A percentile compares a stretch with the other conserved stretches of the same genome.
These are phyloP conservation scores for Balakata baccata DNA, from an alignment of 345 rosid genomes.

Conservation along the genomic window DNA sequence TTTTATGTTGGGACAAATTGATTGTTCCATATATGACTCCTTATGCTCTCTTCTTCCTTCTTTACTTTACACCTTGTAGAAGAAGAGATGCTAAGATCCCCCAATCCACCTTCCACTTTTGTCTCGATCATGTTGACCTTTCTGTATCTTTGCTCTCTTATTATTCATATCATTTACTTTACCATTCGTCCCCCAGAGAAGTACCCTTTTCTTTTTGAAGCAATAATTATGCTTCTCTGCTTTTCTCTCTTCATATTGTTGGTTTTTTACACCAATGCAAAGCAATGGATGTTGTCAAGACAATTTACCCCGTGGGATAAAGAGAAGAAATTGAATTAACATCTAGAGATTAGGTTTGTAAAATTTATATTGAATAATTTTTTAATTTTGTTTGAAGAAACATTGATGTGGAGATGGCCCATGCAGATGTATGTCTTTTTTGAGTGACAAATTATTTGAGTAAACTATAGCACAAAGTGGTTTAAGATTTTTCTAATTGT, in stretches of 20 bases:
- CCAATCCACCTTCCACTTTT: conserved; percentile 12
- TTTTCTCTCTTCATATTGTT: conserved; percentile 50
- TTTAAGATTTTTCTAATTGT: neutral
- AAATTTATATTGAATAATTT: neutral
- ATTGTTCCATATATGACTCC: conserved; percentile 57
- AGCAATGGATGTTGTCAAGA: conserved; percentile 53
- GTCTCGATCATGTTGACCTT: conserved; percentile 26
- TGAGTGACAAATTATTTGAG: neutral
- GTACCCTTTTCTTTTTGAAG: conserved; percentile 70
- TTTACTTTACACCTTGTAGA: conserved; percentile 42
- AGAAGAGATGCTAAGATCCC: conserved; percentile 23
- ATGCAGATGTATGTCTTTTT: neutral
- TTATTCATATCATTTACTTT: conserved; percentile 63
- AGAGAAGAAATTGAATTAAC: conserved; percentile 50
- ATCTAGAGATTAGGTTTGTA: neutral
- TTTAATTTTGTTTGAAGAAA: neutral
- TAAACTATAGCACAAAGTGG: neutral
- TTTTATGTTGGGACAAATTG: conserved; percentile 73
- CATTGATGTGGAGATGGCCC: neutral
- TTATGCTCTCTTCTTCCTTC: conserved; percentile 46
- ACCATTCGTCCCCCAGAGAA: conserved; percentile 50
- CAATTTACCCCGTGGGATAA: conserved; percentile 25
- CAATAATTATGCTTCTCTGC: conserved; percentile 68
- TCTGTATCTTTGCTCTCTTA: conserved; percentile 43
- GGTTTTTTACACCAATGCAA: conserved; percentile 47